Evolutionary conservation across 2,329 filamentous ascomycete genomes (phyloP).

Genomic region (Aspergillus latus): DNA sequence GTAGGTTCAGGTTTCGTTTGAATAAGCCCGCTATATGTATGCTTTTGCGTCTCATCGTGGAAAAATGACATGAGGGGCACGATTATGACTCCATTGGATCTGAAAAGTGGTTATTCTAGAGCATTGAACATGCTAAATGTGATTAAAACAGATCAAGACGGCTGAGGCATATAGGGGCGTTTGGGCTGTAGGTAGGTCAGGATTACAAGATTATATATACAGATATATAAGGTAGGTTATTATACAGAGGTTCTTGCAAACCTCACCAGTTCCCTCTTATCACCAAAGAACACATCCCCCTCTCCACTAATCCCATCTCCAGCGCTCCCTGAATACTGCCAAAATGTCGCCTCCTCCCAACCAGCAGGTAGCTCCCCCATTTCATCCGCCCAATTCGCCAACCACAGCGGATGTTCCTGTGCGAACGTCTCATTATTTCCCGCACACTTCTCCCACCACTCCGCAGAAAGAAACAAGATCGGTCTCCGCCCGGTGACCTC

Average conservation of each 20-base stretch:
- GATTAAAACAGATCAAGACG: too few species aligned
- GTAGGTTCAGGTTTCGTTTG: too few species aligned
- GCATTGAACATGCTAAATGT: too few species aligned
- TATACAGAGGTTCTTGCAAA: constrained; percentile 8
- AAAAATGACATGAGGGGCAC: too few species aligned
- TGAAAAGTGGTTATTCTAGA: too few species aligned
- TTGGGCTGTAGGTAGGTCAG: too few species aligned
- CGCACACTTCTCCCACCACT: constrained; percentile 14
- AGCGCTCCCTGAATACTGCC: constrained; percentile 14
- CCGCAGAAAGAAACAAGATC: constrained; percentile 13
- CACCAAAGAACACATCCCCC: constrained; percentile 14
- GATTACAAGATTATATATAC: too few species aligned
- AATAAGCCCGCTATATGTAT: too few species aligned
- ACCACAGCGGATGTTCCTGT: constrained; percentile 10
- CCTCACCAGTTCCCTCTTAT: background rate
- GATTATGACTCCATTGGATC: too few species aligned
- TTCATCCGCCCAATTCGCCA: constrained; percentile 17
- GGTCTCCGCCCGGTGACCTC: constrained; percentile 4
- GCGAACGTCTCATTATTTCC: constrained; percentile 11
- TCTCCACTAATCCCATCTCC: constrained; percentile 8
- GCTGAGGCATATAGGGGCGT: too few species aligned
- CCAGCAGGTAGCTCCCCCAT: constrained; percentile 13
- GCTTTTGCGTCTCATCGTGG: too few species aligned
- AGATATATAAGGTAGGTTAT: too few species aligned
- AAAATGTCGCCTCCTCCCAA: constrained; percentile 11